These are phyloP conservation scores for Casaregolazyma suthepensis DNA, from an alignment of 1,139 yeast species.

Conservation along the genomic window DNA sequence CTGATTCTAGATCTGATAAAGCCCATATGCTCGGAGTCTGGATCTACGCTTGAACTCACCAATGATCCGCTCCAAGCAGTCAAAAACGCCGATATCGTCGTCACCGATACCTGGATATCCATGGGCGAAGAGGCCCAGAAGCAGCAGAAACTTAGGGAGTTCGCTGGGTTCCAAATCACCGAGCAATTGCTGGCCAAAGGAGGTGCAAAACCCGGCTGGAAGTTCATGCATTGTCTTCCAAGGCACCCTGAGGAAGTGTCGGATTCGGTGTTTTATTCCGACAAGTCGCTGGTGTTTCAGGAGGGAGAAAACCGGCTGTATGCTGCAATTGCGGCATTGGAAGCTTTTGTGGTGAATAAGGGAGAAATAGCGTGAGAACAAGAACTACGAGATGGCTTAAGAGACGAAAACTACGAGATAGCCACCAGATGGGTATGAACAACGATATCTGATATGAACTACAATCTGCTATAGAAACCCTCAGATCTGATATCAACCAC, in stretches of 20 bases:
- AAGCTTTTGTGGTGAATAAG: slow-evolving; percentile 79
- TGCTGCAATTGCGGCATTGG: slow-evolving; percentile 92
- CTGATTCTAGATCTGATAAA: slow-evolving; percentile 53
- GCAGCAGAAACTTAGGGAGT: slow-evolving; percentile 64
- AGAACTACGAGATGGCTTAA: too few relatives aligned
- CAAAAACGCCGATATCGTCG: slow-evolving; percentile 68
- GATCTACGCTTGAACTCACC: slow-evolving; percentile 54
- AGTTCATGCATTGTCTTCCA: slow-evolving; percentile 96
- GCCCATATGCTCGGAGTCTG: slow-evolving; percentile 46
- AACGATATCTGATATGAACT: too few relatives aligned
- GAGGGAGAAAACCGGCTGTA: slow-evolving; percentile 96
- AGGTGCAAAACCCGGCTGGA: slow-evolving; percentile 64
- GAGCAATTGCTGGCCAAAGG: slow-evolving; percentile 50
- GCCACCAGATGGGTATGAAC: too few relatives aligned
- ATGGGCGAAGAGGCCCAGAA: slow-evolving; percentile 95
- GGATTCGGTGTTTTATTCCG: slow-evolving; percentile 86
- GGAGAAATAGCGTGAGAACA: slow-evolving; percentile 43
- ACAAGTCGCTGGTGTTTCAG: slow-evolving; percentile 78
- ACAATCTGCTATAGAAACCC: too few relatives aligned
- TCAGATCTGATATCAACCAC: too few relatives aligned
- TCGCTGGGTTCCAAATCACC: slow-evolving; percentile 80
- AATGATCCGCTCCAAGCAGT: slow-evolving; percentile 73
- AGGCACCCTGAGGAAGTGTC: slow-evolving; percentile 91
- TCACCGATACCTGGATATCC: slow-evolving; percentile 96
- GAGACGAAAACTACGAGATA: too few relatives aligned